Percentiles rank a stretch among this genome's conserved stretches.
phyloP scores from a whole-genome alignment of 495 filamentous ascomycete species.

The Neurospora cerealis region DNA sequence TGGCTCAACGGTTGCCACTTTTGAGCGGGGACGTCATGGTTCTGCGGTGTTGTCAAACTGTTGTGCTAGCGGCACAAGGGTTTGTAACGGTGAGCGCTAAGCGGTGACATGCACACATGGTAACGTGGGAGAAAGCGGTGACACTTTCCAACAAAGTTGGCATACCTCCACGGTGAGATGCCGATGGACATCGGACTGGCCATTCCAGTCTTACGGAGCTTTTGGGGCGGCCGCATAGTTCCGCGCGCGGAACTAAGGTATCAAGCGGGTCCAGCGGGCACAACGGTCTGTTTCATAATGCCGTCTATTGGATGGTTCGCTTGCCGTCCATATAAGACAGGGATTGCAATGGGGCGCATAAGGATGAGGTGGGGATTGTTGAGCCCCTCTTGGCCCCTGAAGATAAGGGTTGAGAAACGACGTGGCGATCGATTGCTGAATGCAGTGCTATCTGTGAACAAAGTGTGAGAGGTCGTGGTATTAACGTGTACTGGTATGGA shows the following conservation, averaged over 20 bases:
- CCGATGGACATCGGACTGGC: background rate
- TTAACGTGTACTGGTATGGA: background rate
- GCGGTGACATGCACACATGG: background rate
- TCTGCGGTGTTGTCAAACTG: background rate
- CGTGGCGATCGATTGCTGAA: background rate
- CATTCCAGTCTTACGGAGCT: background rate
- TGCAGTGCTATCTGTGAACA: background rate
- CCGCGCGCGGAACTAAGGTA: background rate
- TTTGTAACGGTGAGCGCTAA: background rate
- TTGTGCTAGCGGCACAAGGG: background rate
- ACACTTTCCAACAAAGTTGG: background rate
- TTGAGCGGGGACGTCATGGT: background rate
- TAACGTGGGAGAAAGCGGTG: background rate
- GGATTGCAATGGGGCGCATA: background rate
- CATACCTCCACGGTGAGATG: background rate
- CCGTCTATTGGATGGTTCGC: background rate
- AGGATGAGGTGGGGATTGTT: background rate
- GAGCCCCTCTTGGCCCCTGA: background rate
- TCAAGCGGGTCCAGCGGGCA: background rate
- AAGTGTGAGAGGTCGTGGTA: background rate
- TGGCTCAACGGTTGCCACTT: background rate
- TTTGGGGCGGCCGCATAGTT: background rate
- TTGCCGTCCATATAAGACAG: background rate
- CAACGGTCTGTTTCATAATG: background rate
- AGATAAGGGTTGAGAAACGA: background rate